Conservation (phyloP, 306 rosid species). For the Malus fusca region DNA sequence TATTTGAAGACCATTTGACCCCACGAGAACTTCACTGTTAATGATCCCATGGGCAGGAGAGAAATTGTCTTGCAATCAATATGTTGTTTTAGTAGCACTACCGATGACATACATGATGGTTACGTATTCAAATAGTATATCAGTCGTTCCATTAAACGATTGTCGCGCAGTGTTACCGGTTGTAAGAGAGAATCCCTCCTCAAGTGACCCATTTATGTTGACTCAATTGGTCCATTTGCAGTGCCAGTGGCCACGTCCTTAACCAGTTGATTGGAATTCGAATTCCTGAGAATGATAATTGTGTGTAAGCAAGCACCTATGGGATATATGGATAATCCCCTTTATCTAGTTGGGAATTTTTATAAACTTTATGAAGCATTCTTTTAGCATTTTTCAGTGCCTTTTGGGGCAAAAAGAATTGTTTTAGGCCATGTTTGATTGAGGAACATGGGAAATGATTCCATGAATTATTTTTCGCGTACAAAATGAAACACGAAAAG, state of each 20-base stretch:
- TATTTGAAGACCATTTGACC: constrained; percentile 19
- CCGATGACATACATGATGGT: too few species aligned
- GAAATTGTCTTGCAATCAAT: background rate
- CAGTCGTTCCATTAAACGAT: too few species aligned
- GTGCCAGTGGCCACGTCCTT: constrained; percentile 24
- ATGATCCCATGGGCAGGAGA: background rate
- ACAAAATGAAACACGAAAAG: too few species aligned
- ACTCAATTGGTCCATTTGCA: constrained; percentile 20
- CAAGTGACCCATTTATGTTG: constrained; percentile 20
- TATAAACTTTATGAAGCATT: background rate
- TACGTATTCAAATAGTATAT: background rate
- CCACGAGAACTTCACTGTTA: constrained; percentile 7
- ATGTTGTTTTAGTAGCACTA: too few species aligned
- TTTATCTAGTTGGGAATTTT: too few species aligned
- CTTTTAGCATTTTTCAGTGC: background rate
- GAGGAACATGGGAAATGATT: background rate
- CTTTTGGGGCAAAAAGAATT: background rate
- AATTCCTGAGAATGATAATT: background rate
- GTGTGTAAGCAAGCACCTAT: background rate
- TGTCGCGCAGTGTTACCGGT: too few species aligned
- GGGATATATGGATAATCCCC: background rate
- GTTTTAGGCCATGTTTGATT: background rate
- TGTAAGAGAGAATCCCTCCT: too few species aligned
- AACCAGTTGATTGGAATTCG: constrained; percentile 4
- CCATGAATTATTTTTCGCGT: too few species aligned